phyloP scores from a whole-genome alignment of 371 early-diverging fungal genomes.

The Mortierella sp. region DNA sequence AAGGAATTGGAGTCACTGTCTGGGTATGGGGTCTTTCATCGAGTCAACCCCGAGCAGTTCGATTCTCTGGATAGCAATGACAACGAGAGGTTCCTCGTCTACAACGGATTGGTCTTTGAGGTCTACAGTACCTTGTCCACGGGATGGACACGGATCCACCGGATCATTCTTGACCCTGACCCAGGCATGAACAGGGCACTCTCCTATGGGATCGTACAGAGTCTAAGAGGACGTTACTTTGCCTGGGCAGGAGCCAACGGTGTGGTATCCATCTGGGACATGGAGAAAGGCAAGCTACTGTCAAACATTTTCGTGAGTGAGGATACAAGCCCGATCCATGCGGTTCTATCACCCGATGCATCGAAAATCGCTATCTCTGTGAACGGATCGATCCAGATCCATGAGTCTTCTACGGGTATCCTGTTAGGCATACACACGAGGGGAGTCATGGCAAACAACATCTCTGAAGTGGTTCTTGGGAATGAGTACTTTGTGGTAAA shows the following conservation, averaged over 20 bases:
- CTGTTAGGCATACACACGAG: background rate
- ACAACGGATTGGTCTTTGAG: constrained; percentile 5
- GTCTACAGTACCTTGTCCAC: constrained; percentile 17
- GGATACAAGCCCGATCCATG: background rate
- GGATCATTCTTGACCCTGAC: background rate
- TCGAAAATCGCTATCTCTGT: constrained; percentile 18
- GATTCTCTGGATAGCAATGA: background rate
- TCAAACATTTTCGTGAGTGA: constrained; percentile 6
- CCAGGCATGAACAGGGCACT: background rate
- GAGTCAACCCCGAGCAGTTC: background rate
- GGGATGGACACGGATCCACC: constrained; percentile 15
- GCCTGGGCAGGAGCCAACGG: constrained; percentile 17
- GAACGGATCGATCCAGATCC: constrained; percentile 12
- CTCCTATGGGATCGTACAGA: background rate
- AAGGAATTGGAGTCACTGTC: background rate
- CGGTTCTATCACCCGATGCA: constrained; percentile 13
- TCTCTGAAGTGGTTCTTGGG: constrained; percentile 19
- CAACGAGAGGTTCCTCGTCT: constrained; percentile 5
- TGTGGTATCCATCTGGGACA: constrained; percentile 22
- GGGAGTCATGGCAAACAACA: background rate
- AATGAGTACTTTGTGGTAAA: constrained; percentile 12
- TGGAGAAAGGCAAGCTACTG: constrained; percentile 16
- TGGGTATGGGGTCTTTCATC: background rate
- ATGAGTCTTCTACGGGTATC: constrained; percentile 15
- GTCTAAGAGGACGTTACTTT: constrained; percentile 31